Evolutionary conservation across 805 yeast species (phyloP), one percentile per base, ranked within the genome.

Genomic region (Groenewaldozyma tartarivorans): DNA sequence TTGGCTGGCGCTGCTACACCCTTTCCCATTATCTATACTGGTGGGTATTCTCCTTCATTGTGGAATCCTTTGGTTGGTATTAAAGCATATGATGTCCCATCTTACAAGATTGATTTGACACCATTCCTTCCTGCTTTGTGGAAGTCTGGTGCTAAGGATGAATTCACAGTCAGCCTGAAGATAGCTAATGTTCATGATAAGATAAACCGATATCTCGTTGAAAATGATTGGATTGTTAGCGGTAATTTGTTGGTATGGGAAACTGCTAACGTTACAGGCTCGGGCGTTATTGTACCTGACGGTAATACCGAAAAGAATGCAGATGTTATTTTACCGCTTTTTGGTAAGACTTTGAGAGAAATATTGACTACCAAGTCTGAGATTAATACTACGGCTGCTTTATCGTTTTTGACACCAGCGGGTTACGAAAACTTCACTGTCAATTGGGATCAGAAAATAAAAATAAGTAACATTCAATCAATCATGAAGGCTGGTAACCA

Each of bases 1-100:
- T 68, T 79, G 39, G 71, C 84, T 7, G 79, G 79, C 2, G 64
- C 75, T 2, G 70, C 71, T 29, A 63, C 76, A 18, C 94, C 94
- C 1, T 75, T 73, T 47, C 87, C 90, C 1, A 74, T 77, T 5
- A 69, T 86, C 13, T 86, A 69, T 61, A 76, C 94, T 1, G 95
- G 95, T 4, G 95, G 94, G 2, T 62, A 78, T 26, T 73, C 87
- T 1, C 94, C 95, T 1, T 68, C 79, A 3, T 62, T 85, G 36
- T 86, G 95, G 95, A 68, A 72, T 38, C 85, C 94, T 3, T 74
- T 82, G 45, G 94, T 85, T 4, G 77, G 84, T 2, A 68, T 72
- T 19, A 71, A 76, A 42, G 79, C 94, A 0, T 82, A 78, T 60
- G 94, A 86, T 57, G 63, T 83, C 26, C 77, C 75, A 16, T 70